phyloP scores from a whole-genome alignment of 371 early-diverging fungal genomes.

The Mortierella sp. region DNA sequence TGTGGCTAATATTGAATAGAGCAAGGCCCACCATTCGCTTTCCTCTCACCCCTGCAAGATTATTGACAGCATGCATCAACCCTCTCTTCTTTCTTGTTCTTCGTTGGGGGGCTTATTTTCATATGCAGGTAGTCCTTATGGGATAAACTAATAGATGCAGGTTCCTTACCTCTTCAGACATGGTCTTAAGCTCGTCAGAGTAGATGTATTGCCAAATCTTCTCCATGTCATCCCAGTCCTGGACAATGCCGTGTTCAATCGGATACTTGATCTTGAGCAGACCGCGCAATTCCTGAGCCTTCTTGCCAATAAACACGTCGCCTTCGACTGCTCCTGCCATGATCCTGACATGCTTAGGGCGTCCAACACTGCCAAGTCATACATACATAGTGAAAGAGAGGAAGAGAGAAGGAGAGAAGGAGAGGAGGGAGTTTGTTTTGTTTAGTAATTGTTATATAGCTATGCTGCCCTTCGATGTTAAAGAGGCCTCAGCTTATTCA shows the following conservation, averaged over 20 bases:
- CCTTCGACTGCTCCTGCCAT: constrained; percentile 99
- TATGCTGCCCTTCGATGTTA: too few species aligned
- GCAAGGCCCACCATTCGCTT: not conserved
- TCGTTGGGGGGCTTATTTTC: not conserved
- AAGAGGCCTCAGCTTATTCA: not conserved
- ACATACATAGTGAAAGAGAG: constrained; percentile 10
- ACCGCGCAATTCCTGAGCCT: constrained; percentile 99
- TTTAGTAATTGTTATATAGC: not conserved
- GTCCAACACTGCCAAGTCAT: constrained; percentile 92
- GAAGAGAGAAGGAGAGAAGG: constrained; percentile 5
- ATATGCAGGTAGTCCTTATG: not conserved
- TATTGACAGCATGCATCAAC: not conserved
- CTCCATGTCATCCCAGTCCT: constrained; percentile 99
- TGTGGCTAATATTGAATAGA: constrained; percentile 8
- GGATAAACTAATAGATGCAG: not conserved
- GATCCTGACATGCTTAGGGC: constrained; percentile 99
- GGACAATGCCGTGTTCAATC: constrained; percentile 99
- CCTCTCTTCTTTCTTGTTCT: not conserved
- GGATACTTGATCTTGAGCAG: constrained; percentile 99
- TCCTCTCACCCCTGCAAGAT: not conserved
- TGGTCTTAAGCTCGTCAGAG: constrained; percentile 94
- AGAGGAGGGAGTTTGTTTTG: not conserved
- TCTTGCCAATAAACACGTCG: constrained; percentile 99
- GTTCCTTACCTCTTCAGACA: constrained; percentile 88
- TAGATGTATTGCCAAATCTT: constrained; percentile 99